Evolutionary conservation across 176 grass and related monocot species (phyloP), one percentile per base, ranked within the genome.

Genomic region (Areca catechu): DNA sequence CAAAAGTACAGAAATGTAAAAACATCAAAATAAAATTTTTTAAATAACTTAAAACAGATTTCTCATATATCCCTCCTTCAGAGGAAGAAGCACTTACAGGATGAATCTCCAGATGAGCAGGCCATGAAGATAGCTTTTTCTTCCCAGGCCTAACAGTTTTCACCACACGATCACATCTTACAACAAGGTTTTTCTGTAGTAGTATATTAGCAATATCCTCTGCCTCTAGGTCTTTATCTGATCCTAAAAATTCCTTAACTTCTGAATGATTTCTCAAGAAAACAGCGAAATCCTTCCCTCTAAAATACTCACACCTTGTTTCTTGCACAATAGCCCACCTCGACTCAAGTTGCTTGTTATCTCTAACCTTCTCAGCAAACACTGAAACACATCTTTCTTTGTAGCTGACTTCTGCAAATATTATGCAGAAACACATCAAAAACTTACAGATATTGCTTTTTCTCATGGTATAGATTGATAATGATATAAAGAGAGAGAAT

Each of bases 241-340:
- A 29, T 19, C 81, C 93, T 72, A 98, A 71, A 53, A 83, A 80
- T 82, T 98, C 83, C 69, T 71, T 77, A 30, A 88, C 66, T 69
- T 98, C 93, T 71, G 83, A 75, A 92, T 88, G 70, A 62, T 88
- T 98, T 70, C 82, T 98, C 57, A 92, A 53, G 73, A 97, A 92
- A 15, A 60, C 62, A n/a, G 70, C 73, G 53, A 98, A 85, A 77
- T 98, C 93, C 79, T 98, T 98, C 56, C 87, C 93, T 67, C 93
- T 85, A 47, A 98, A 98, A 81, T 98, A 98, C 76, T 98, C 93
- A 10, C 92, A 87, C 53, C 93, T 83, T 29, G 93, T 97, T 85
- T 98, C 93, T 92, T 89, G 93, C 84, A 98, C 82, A 43, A 98
- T 88, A 62, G 93, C 93, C 93, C 93, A 98, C 82, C 93, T 81